Evolutionary conservation across 1,284 basidiomycete genomes (phyloP).

Genomic region (Trichosporon inkin): DNA sequence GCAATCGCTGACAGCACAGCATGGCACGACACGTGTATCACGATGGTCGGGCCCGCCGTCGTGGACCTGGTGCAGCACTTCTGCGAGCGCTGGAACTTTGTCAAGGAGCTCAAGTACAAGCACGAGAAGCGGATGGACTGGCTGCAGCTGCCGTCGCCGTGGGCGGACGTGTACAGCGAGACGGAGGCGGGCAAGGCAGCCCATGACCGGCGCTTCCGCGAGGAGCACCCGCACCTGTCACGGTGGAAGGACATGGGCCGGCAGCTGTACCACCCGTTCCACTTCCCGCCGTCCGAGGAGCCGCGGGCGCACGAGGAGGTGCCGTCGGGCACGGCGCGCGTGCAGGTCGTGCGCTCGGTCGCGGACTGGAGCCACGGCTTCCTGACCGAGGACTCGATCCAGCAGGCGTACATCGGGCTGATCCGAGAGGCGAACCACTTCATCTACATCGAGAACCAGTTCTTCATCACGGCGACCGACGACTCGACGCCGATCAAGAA

Average conservation of each 20-base stretch:
- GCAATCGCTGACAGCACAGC: slow-evolving; percentile 26
- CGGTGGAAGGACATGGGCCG: slow-evolving; percentile 46
- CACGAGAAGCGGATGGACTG: slow-evolving; percentile 59
- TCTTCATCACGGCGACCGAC: slow-evolving; percentile 76
- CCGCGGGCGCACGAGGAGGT: slow-evolving; percentile 43
- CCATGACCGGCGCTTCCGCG: slow-evolving; percentile 36
- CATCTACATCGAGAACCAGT: slow-evolving; percentile 94
- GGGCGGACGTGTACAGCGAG: slow-evolving; percentile 36
- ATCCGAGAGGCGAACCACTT: slow-evolving; percentile 79
- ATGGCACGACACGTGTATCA: slow-evolving; percentile 60
- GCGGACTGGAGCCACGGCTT: slow-evolving; percentile 90
- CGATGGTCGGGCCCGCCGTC: slow-evolving; percentile 72
- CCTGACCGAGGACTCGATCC: slow-evolving; percentile 75
- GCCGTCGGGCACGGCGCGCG: slow-evolving; percentile 38
- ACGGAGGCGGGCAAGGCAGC: slow-evolving; percentile 27
- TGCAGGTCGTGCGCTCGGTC: slow-evolving; percentile 63
- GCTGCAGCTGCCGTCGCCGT: slow-evolving; percentile 67
- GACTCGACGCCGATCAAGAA: slow-evolving; percentile 66
- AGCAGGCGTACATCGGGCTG: slow-evolving; percentile 70
- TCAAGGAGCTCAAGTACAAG: slow-evolving; percentile 51
- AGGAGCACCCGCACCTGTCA: slow-evolving; percentile 47
- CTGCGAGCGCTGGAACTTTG: slow-evolving; percentile 60
- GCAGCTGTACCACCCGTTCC: slow-evolving; percentile 47
- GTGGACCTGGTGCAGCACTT: slow-evolving; percentile 90
- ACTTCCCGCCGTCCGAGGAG: slow-evolving; percentile 42